Percentiles rank a stretch among this genome's conserved stretches.
These are phyloP conservation scores for Sicyos baderoa DNA, from an alignment of 306 rosid genomes.

Conservation along the genomic window DNA sequence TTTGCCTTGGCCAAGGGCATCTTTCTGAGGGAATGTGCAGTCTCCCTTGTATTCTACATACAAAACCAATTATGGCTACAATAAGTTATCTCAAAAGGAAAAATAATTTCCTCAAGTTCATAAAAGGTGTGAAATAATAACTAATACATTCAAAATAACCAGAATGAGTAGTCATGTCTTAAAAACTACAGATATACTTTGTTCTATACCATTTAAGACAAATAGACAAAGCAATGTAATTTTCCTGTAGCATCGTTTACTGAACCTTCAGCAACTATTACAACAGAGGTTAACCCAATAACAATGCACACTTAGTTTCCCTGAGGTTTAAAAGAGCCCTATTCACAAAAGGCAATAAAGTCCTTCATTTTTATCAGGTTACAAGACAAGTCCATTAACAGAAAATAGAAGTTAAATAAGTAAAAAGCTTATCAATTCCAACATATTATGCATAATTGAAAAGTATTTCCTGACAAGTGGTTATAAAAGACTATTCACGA, in stretches of 20 bases:
- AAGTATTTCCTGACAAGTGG: too few relatives aligned
- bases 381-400: neutral
- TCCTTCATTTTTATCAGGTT: conserved; percentile 37
- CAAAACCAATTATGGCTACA: neutral
- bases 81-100: too few relatives aligned
- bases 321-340: conserved; percentile 48
- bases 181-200: too few relatives aligned
- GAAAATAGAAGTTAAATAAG: too few relatives aligned
- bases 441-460: too few relatives aligned
- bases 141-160: too few relatives aligned
- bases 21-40: conserved; percentile 66
- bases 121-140: too few relatives aligned
- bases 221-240: too few relatives aligned
- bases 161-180: too few relatives aligned
- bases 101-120: too few relatives aligned
- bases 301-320: conserved; percentile 36
- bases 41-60: conserved; percentile 72
- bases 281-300: conserved; percentile 74
- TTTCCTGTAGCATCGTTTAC: conserved; percentile 46
- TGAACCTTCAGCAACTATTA: conserved; percentile 45
- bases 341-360: conserved; percentile 37
- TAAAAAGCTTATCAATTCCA: too few relatives aligned
- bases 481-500: neutral
- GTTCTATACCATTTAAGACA: too few relatives aligned
- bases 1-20: conserved; percentile 71